These are phyloP conservation scores for Cryptomeria japonica DNA, from an alignment of 75 land plant species.

Conservation along the genomic window DNA sequence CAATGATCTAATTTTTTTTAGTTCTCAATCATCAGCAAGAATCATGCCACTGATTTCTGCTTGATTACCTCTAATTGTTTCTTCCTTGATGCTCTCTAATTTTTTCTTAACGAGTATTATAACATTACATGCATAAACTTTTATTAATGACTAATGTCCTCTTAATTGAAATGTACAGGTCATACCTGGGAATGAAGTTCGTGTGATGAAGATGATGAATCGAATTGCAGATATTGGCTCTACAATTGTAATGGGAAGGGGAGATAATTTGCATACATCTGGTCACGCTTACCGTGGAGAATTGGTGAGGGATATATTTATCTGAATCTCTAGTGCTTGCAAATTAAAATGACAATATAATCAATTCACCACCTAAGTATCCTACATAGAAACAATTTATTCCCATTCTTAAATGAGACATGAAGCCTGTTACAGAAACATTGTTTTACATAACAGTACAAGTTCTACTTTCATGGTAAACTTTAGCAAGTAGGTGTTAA, in stretches of 20 bases:
- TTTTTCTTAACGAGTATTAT: not conserved
- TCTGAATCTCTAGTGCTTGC: not conserved
- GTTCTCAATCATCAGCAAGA: not conserved
- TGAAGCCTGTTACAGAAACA: not conserved
- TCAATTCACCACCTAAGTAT: not conserved
- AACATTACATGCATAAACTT: not conserved
- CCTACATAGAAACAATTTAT: not conserved
- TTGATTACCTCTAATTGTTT: not conserved
- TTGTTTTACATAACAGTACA: not conserved
- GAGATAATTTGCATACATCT: conserved; percentile 49
- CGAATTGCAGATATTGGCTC: conserved; percentile 51
- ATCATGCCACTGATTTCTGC: not conserved
- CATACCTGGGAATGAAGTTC: conserved; percentile 54
- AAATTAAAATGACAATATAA: not conserved
- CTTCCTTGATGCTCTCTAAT: not conserved
- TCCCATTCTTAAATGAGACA: not conserved
- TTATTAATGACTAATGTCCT: not conserved
- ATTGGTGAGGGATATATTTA: conserved; percentile 22
- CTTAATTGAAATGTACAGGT: conserved; percentile 23
- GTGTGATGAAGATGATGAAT: conserved; percentile 59
- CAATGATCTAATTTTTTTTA: not conserved
- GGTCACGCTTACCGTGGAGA: conserved; percentile 59
- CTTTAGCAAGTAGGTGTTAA: not conserved
- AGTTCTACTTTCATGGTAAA: not conserved
- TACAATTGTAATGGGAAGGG: conserved; percentile 38